Conservation (phyloP, 257 asterid species). For the Euphrasia confusa region DNA sequence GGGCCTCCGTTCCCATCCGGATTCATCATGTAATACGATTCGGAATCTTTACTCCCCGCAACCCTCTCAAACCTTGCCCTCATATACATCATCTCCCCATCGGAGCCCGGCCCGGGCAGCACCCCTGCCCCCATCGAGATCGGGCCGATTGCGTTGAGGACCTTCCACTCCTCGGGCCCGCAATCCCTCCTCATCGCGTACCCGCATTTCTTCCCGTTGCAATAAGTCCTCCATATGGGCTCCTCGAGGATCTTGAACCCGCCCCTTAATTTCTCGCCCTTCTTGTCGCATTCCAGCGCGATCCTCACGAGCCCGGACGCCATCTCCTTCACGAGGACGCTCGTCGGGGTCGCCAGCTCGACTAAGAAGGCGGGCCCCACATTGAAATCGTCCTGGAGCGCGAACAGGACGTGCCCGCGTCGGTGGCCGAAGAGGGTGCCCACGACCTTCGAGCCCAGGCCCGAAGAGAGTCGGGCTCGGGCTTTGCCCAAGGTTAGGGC, state of each 20-base stretch:
- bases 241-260: slow-evolving; percentile 51
- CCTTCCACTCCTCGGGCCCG: slow-evolving; percentile 81
- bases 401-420: slow-evolving; percentile 75
- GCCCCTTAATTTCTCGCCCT: slow-evolving; percentile 37
- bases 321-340: slow-evolving; percentile 73
- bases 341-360: slow-evolving; percentile 71
- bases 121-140: slow-evolving; percentile 98
- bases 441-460: slow-evolving; percentile 55
- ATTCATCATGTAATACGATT: slow-evolving; percentile 94
- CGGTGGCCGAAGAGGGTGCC: slow-evolving; percentile 84
- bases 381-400: slow-evolving; percentile 68
- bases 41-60: slow-evolving; percentile 87
- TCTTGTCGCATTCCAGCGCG: slow-evolving; percentile 73
- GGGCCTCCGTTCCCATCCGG: slow-evolving; percentile 96
- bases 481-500: slow-evolving; percentile 38
- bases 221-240: slow-evolving; percentile 77
- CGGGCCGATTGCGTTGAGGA: slow-evolving; percentile 70
- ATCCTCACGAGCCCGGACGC: slow-evolving; percentile 82
- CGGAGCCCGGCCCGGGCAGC: slow-evolving; percentile 51
- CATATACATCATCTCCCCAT: slow-evolving; percentile 91
- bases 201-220: slow-evolving; percentile 87
- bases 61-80: slow-evolving; percentile 92
- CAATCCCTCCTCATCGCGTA: slow-evolving; percentile 75
- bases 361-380: slow-evolving; percentile 56
- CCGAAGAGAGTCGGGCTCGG: slow-evolving; percentile 35